Conservation (phyloP, 1,284 basidiomycete genomes). For the Irpex sp. region DNA sequence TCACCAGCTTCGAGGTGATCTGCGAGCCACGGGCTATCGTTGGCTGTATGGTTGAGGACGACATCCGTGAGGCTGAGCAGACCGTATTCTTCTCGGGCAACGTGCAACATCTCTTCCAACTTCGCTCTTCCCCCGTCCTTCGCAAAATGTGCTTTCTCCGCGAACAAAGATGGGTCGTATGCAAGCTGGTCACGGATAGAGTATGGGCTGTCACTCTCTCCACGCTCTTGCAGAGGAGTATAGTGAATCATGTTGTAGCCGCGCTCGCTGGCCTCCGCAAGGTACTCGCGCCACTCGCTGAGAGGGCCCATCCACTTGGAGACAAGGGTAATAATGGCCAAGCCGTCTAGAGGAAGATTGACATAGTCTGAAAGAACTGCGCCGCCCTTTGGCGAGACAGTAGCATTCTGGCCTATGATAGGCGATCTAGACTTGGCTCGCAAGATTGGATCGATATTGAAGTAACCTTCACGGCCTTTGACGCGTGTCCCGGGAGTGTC, state of each 20-base stretch:
- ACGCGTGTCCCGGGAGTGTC: constrained; percentile 53
- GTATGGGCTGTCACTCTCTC: constrained; percentile 87
- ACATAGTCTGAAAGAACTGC: constrained; percentile 46
- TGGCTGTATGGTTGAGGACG: constrained; percentile 93
- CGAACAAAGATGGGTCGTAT: constrained; percentile 77
- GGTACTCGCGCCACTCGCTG: constrained; percentile 71
- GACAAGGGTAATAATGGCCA: constrained; percentile 84
- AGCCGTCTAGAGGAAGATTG: constrained; percentile 78
- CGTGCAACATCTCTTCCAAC: constrained; percentile 60
- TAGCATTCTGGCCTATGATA: constrained; percentile 60
- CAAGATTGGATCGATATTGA: constrained; percentile 92
- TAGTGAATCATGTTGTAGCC: constrained; percentile 98
- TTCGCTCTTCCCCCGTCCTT: constrained; percentile 51
- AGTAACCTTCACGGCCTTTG: constrained; percentile 85
- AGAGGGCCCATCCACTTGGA: constrained; percentile 97
- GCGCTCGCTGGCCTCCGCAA: constrained; percentile 78
- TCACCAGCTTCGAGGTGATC: constrained; percentile 92
- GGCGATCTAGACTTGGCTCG: constrained; percentile 66
- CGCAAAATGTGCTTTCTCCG: constrained; percentile 32
- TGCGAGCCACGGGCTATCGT: constrained; percentile 87
- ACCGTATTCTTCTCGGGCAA: constrained; percentile 82
- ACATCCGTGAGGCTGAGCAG: constrained; percentile 88
- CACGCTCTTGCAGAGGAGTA: constrained; percentile 88
- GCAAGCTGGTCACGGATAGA: constrained; percentile 83
- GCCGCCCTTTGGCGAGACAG: constrained; percentile 47